Conservation (phyloP, 2,329 filamentous ascomycete species). For the Penicillium janthinellum region DNA sequence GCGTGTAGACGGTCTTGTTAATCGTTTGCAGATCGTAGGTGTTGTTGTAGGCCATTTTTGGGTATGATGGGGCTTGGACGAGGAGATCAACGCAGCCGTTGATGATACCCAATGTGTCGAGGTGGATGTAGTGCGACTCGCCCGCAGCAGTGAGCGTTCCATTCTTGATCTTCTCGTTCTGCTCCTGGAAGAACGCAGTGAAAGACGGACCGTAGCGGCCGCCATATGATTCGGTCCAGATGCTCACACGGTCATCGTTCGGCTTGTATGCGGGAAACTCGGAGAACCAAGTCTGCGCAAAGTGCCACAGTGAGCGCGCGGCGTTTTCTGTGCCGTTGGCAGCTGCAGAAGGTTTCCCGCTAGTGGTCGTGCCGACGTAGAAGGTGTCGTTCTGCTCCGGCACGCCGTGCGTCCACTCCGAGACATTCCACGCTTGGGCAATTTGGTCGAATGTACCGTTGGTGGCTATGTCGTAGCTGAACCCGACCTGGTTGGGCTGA, state of each 20-base stretch:
- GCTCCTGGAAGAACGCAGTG: slow-evolving; percentile 43
- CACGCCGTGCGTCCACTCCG: slow-evolving; percentile 30
- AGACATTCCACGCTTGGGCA: slow-evolving; percentile 27
- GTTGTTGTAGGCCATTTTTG: slow-evolving; percentile 59
- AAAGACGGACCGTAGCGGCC: slow-evolving; percentile 49
- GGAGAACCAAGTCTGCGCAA: slow-evolving; percentile 63
- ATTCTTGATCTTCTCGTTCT: slow-evolving; percentile 45
- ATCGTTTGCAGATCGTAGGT: slow-evolving; percentile 59
- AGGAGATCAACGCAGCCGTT: slow-evolving; percentile 59
- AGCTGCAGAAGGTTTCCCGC: slow-evolving; percentile 45
- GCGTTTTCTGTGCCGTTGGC: slow-evolving; percentile 56
- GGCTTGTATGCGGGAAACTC: slow-evolving; percentile 65
- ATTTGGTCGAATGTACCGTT: slow-evolving; percentile 44
- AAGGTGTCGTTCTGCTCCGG: slow-evolving; percentile 56
- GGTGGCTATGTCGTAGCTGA: slow-evolving; percentile 54
- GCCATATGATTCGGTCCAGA: slow-evolving; percentile 51
- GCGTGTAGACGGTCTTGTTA: slow-evolving; percentile 51
- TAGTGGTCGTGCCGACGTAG: slow-evolving; percentile 56
- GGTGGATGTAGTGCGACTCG: slow-evolving; percentile 41
- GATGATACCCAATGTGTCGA: slow-evolving; percentile 59
- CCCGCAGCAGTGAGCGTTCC: slow-evolving; percentile 29
- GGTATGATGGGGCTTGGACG: slow-evolving; percentile 52
- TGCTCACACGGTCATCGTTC: slow-evolving; percentile 53
- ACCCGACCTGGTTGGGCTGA: slow-evolving; percentile 63
- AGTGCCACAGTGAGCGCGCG: slow-evolving; percentile 61